Percentiles rank a stretch among this genome's conserved stretches.
Evolutionary conservation across 2,329 filamentous ascomycete genomes (phyloP).

Genomic region (Endocalyx cinctus): DNA sequence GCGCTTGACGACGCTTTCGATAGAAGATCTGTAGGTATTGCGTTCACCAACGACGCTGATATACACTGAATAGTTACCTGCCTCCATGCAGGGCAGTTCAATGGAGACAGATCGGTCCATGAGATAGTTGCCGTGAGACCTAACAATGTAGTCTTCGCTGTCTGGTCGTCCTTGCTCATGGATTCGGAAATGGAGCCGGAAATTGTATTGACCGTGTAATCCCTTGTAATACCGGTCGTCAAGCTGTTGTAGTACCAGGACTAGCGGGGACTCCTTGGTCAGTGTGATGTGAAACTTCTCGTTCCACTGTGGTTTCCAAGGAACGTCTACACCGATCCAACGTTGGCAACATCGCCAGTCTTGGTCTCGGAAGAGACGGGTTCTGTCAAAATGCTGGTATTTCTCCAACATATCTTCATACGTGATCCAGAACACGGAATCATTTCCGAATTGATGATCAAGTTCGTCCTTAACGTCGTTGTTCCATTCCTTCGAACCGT

Average conservation of each 20-base stretch:
- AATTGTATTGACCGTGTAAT: conserved; percentile 53
- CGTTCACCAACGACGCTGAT: conserved; percentile 51
- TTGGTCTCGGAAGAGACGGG: conserved; percentile 53
- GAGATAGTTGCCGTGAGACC: conserved; percentile 54
- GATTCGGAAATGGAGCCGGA: conserved; percentile 46
- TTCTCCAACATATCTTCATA: conserved; percentile 60
- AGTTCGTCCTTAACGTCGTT: conserved; percentile 53
- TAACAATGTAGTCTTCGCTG: conserved; percentile 55
- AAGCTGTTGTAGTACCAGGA: conserved; percentile 58
- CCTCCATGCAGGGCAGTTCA: conserved; percentile 50
- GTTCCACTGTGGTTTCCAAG: conserved; percentile 58
- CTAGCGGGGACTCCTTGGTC: conserved; percentile 51
- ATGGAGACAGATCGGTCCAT: conserved; percentile 56
- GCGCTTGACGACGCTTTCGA: conserved; percentile 53
- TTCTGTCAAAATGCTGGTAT: conserved; percentile 58
- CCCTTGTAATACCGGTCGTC: conserved; percentile 60
- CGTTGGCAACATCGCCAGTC: conserved; percentile 55
- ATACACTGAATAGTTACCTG: conserved; percentile 54
- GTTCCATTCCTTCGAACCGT: conserved; percentile 59
- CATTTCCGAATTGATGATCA: conserved; percentile 54
- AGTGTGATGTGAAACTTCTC: conserved; percentile 57
- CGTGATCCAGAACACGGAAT: conserved; percentile 61
- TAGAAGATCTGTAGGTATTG: conserved; percentile 35
- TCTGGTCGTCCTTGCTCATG: conserved; percentile 45
- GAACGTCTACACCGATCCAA: conserved; percentile 59